A percentile compares a stretch with the other conserved stretches of the same genome.
phyloP scores from a whole-genome alignment of 805 yeast genomes.

The Soucietia sequanensis region DNA sequence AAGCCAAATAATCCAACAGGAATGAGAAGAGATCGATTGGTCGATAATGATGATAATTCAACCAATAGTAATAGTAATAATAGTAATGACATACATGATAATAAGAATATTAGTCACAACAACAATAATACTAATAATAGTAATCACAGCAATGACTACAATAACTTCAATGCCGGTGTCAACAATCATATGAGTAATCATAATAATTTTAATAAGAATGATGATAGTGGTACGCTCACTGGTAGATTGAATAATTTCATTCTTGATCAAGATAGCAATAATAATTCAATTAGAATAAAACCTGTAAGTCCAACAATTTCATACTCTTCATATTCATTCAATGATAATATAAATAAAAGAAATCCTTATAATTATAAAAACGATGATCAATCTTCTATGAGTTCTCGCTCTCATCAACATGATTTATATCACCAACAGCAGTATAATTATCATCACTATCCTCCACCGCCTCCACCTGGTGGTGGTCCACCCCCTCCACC shows the following conservation, averaged over 20 bases:
- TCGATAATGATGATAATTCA: no score
- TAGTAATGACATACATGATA: no score
- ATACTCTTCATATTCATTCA: no score
- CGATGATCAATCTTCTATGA: conserved; percentile 1
- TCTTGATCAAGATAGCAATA: neutral
- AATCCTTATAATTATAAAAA: no score
- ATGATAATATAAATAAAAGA: no score
- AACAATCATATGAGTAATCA: no score
- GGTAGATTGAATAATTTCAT: conserved; percentile 1
- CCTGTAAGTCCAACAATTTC: conserved; percentile 5
- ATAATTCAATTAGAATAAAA: conserved; percentile 1
- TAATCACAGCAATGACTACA: neutral
- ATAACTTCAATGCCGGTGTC: no score
- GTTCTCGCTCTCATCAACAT: conserved; percentile 1
- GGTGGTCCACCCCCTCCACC: conserved; percentile 3
- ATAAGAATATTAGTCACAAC: no score
- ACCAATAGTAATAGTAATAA: no score
- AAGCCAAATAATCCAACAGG: neutral
- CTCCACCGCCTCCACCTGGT: conserved; percentile 5
- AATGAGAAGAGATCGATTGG: no score
- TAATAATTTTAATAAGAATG: neutral
- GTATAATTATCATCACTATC: conserved; percentile 3
- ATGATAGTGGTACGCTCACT: neutral
- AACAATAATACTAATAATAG: no score
- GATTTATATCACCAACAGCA: neutral